Evolutionary conservation across 2,329 filamentous ascomycete species (phyloP).

Genomic region (Cucurbitaria berberidis): DNA sequence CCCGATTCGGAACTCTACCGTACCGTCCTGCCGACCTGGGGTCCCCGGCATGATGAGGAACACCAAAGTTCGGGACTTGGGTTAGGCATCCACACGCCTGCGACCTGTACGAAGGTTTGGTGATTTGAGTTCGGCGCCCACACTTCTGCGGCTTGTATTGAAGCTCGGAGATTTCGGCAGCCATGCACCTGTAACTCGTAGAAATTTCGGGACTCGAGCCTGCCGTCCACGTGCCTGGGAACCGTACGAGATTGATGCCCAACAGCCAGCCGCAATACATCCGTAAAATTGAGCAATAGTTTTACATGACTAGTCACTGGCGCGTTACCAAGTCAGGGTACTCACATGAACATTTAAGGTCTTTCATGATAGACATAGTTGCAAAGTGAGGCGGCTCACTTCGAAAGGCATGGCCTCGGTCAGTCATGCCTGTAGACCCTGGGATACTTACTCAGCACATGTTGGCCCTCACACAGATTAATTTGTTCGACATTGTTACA

Average conservation of each 20-base stretch:
- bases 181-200: too few relatives aligned
- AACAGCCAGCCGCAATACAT: constrained; percentile 2
- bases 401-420: too few relatives aligned
- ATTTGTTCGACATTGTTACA: too few relatives aligned
- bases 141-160: too few relatives aligned
- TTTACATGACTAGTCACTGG: neutral
- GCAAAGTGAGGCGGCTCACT: neutral
- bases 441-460: neutral
- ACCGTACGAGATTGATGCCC: too few relatives aligned
- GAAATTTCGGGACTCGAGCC: too few relatives aligned
- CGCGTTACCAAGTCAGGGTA: neutral
- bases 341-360: neutral
- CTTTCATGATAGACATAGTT: neutral
- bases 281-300: too few relatives aligned
- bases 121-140: too few relatives aligned
- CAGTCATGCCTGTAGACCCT: too few relatives aligned
- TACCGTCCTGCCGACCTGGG: neutral
- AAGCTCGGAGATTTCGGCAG: too few relatives aligned
- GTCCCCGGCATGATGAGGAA: neutral
- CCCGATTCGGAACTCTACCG: constrained; percentile 9
- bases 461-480: too few relatives aligned
- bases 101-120: neutral
- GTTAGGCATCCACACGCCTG: constrained; percentile 1
- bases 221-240: too few relatives aligned
- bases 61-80: neutral